Base-by-base conservation (phyloP, 2,329 filamentous ascomycete genomes). In the Botrytis elliptica region DNA sequence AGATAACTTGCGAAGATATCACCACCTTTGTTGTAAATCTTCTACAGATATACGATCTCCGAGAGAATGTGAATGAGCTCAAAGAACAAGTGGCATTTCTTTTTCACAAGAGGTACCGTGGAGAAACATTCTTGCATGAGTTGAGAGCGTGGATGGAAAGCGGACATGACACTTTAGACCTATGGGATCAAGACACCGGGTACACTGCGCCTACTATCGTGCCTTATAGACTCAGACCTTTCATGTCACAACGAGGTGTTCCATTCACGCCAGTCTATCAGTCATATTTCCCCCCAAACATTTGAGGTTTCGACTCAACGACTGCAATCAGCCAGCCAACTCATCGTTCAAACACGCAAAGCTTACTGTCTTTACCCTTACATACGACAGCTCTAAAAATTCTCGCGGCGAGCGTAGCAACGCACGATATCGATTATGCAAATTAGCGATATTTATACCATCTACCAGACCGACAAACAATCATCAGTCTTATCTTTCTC, bases 81-180 rank as follows among this genome's bases (percentile, higher is more conserved):
- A 33, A 36, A 55, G 4, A 1, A 55, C 7, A 8, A n/a, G 18
- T 52, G 33, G 2, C 10, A 22, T 7, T 2, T 1, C 12, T 33
- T 33, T 25, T 65, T 18, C 1, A 3, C 20, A 22, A 4, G 1
- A 33, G n/a, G 0, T 3, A n/a, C 7, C 20, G 25, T 22, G 29
- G 46, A 20, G 16, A 18, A 10, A 6, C 20, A 40, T 67, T 67
- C 36, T 29, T 40, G 46, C 33, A 55, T 40, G 65, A 67, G 25
- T 55, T 67, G 16, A 67, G 14, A 42, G 25, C 33, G 16, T 67
- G 65, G 65, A 55, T 67, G 14, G 46, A 67, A 40, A 67, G 65
- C 38, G 25, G 46, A 40, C 40, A 8, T 67, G 65, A 67, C 16
- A 22, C 16, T 16, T 40, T 67, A 9, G 36, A 67, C 3, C 46